Percentiles rank a stretch among this genome's conserved stretches.
phyloP scores from a whole-genome alignment of 2,329 filamentous ascomycete genomes.

The Calonectria pteridis region DNA sequence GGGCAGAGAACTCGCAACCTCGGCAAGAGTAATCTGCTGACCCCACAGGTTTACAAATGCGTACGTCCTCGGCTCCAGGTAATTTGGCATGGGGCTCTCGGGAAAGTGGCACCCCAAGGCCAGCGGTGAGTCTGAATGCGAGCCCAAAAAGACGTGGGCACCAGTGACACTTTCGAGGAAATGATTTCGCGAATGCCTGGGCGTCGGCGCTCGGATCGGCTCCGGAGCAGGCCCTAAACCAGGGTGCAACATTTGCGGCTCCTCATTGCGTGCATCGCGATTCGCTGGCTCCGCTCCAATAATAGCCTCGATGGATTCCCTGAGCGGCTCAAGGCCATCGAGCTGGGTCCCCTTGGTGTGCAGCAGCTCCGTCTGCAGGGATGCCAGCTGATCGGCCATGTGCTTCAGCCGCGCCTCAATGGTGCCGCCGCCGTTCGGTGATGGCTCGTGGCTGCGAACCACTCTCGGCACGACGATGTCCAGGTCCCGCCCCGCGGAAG shows the following conservation, averaged over 20 bases:
- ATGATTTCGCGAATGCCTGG: neutral
- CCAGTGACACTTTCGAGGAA: constrained; percentile 3
- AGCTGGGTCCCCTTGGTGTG: neutral
- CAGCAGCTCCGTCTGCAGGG: constrained; percentile 7
- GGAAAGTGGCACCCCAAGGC: neutral
- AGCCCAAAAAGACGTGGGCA: neutral
- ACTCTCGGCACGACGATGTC: neutral
- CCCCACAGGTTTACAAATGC: constrained; percentile 2
- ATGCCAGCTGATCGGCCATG: neutral
- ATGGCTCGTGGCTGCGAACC: neutral
- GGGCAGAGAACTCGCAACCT: neutral
- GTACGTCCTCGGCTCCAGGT: neutral
- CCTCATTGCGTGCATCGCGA: neutral
- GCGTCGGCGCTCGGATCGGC: neutral
- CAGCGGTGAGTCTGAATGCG: neutral
- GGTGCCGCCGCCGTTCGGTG: neutral
- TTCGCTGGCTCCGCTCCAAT: neutral
- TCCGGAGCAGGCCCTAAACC: neutral
- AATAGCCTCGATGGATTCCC: neutral
- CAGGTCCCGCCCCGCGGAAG: neutral
- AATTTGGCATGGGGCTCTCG: neutral
- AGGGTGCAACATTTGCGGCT: neutral
- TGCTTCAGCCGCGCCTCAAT: neutral
- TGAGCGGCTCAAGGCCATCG: neutral
- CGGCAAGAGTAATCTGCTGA: neutral